Evolutionary conservation across 2,329 filamentous ascomycete genomes (phyloP).

Genomic region (Beauveria medogensis): DNA sequence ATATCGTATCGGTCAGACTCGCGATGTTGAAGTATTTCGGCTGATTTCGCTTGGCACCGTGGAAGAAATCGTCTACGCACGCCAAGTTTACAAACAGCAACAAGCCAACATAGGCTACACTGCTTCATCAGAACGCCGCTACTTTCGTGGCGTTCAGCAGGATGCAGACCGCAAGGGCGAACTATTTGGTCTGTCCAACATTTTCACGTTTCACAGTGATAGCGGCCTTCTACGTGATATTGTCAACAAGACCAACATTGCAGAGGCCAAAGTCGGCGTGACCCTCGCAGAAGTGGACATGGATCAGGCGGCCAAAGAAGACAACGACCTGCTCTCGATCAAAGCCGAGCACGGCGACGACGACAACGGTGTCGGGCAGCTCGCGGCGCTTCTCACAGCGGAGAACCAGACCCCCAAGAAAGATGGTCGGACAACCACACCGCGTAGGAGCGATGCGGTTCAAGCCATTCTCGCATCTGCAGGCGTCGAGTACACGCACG

Average conservation of each 20-base stretch:
- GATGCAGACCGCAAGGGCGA: constrained; percentile 77
- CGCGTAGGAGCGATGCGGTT: constrained; percentile 60
- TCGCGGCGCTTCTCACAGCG: constrained; percentile 47
- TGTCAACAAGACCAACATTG: constrained; percentile 96
- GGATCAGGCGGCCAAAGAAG: constrained; percentile 49
- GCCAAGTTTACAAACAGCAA: constrained; percentile 98
- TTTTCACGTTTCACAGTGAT: constrained; percentile 74
- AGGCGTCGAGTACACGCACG: constrained; percentile 90
- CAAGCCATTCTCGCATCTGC: constrained; percentile 82
- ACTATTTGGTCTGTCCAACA: constrained; percentile 82
- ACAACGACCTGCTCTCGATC: constrained; percentile 33
- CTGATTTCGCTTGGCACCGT: constrained; percentile 87
- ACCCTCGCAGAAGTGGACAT: constrained; percentile 70
- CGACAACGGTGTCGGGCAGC: constrained; percentile 62
- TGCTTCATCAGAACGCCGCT: constrained; percentile 82
- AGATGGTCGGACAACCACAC: constrained; percentile 27
- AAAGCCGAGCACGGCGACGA: constrained; percentile 47
- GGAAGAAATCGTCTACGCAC: constrained; percentile 93
- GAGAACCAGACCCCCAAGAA: constrained; percentile 36
- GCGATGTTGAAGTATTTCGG: constrained; percentile 92
- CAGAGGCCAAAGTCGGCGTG: constrained; percentile 82
- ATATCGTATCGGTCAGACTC: constrained; percentile 86
- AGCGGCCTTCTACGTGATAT: constrained; percentile 85
- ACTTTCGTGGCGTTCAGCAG: constrained; percentile 92
- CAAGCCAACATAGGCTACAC: constrained; percentile 97